A percentile compares a stretch with the other conserved stretches of the same genome.
Evolutionary conservation across 139 green algal species (phyloP).

Genomic region (Picochlorum costavermella): DNA sequence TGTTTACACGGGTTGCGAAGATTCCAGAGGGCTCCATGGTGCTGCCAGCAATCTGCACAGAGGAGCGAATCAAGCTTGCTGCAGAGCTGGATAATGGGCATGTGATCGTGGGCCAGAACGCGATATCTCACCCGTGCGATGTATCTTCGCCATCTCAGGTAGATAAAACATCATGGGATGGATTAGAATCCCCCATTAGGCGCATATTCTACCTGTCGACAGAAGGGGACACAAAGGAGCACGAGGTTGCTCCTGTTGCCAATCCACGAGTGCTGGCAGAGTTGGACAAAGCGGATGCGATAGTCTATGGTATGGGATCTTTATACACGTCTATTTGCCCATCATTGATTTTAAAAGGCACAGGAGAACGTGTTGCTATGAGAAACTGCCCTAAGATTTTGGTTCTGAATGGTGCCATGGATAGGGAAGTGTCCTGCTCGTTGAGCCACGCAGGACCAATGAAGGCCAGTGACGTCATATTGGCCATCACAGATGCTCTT

Average conservation of each 20-base stretch:
- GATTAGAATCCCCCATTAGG: conserved; percentile 69
- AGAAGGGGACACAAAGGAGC: conserved; percentile 55
- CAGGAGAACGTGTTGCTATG: conserved; percentile 73
- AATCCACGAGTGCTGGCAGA: conserved; percentile 61
- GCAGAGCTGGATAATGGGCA: conserved; percentile 85
- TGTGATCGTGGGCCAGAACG: conserved; percentile 87
- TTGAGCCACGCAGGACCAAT: conserved; percentile 50
- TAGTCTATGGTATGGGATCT: conserved; percentile 96
- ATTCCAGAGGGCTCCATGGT: conserved; percentile 65
- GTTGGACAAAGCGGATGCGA: conserved; percentile 55
- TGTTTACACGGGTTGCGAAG: conserved; percentile 75
- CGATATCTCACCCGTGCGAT: conserved; percentile 87
- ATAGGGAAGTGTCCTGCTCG: conserved; percentile 75
- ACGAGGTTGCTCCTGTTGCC: conserved; percentile 76
- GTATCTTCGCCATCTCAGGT: conserved; percentile 22
- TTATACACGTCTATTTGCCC: conserved; percentile 96
- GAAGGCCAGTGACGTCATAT: conserved; percentile 76
- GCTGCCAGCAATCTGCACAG: conserved; percentile 85
- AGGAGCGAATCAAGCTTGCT: conserved; percentile 88
- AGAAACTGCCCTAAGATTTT: conserved; percentile 62
- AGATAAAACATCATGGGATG: conserved; percentile 48
- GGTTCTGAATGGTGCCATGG: conserved; percentile 87
- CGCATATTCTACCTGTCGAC: conserved; percentile 93
- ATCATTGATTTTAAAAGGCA: conserved; percentile 71
- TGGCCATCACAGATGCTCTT: conserved; percentile 47